Base-by-base conservation (phyloP, 2,329 filamentous ascomycete genomes). In the Aspergillus eucalypticola region DNA sequence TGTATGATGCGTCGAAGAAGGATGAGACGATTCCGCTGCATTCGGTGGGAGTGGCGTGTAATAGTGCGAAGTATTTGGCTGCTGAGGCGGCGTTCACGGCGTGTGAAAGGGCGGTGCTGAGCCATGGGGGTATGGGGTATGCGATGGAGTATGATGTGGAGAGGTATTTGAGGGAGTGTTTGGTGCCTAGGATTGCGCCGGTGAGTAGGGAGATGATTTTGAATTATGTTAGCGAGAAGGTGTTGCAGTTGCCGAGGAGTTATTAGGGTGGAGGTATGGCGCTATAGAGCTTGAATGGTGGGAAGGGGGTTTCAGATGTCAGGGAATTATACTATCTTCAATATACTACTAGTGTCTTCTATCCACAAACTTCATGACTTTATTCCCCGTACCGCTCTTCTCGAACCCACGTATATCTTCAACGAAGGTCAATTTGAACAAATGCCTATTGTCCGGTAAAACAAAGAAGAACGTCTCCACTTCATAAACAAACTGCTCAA, bases 51-150 rank as follows among this genome's bases (percentile, higher is more conserved):
- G 82, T 89, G 1, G 86, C 86, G 42, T 85, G 86, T 66, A 88
- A 91, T 73, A 88, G 84, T 64, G 88, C 87, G 39, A 91, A 92
- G 75, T 91, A 90, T 61, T 61, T 80, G 29, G 85, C 85, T 8
- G 85, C 84, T 0, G 85, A 88, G 65, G 85, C 85, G 0, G 84
- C 84, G 0, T 88, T 86, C 66, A 82, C 76, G 2, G 84, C 85
- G 0, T 87, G 84, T 66, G 85, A 88, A 65, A 73, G 83, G 32
- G 83, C 83, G 2, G 76, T 86, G 6, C 71, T 87, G 63, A 78
- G 80, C 2, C 84, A 85, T 69, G 85, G 85, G 27, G 85, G 85
- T 0, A 88, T 87, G 85, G 85, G 85, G 0, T 88, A 87, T 73
- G 84, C 85, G 6, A 81, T 83, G 60, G 85, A 87, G 66, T 87